These are phyloP conservation scores for Sclerotiophoma versabilis DNA, from an alignment of 2,329 filamentous ascomycete species.

Conservation along the genomic window DNA sequence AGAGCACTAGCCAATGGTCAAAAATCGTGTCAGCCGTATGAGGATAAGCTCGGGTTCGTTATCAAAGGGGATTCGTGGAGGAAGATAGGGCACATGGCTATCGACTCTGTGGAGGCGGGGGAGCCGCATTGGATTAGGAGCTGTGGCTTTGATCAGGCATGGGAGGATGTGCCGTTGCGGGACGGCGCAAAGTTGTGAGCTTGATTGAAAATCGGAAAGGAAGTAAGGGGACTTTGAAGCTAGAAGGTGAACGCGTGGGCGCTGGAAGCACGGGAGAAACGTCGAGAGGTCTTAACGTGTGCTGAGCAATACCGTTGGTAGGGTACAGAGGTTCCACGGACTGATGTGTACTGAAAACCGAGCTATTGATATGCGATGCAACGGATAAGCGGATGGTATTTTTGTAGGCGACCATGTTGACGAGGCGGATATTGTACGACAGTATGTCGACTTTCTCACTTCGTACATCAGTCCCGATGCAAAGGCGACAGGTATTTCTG, in stretches of 20 bases:
- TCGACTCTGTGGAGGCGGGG: slow-evolving; percentile 66
- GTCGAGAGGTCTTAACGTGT: slow-evolving; percentile 2
- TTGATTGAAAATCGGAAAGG: not conserved
- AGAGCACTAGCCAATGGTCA: slow-evolving; percentile 73
- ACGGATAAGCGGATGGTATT: not conserved
- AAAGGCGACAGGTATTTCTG: not conserved
- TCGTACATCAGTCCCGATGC: too few species aligned
- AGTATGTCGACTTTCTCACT: not conserved
- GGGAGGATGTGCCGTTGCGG: slow-evolving; percentile 57
- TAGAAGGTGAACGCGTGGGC: slow-evolving; percentile 6
- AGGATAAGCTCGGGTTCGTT: slow-evolving; percentile 53
- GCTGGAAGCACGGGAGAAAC: slow-evolving; percentile 14
- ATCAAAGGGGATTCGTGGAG: slow-evolving; percentile 67
- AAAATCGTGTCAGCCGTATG: slow-evolving; percentile 57
- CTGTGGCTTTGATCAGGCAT: slow-evolving; percentile 70
- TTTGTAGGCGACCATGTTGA: not conserved
- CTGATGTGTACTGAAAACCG: not conserved
- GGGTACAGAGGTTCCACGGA: slow-evolving; percentile 4
- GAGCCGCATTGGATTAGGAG: slow-evolving; percentile 66
- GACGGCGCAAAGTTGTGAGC: slow-evolving; percentile 32
- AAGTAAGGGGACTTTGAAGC: not conserved
- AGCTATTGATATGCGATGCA: slow-evolving; percentile 11
- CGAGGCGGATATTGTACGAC: not conserved
- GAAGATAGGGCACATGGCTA: slow-evolving; percentile 65
- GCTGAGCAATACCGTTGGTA: not conserved